phyloP scores from a whole-genome alignment of 2,329 filamentous ascomycete species.

The Penicillium sp. region DNA sequence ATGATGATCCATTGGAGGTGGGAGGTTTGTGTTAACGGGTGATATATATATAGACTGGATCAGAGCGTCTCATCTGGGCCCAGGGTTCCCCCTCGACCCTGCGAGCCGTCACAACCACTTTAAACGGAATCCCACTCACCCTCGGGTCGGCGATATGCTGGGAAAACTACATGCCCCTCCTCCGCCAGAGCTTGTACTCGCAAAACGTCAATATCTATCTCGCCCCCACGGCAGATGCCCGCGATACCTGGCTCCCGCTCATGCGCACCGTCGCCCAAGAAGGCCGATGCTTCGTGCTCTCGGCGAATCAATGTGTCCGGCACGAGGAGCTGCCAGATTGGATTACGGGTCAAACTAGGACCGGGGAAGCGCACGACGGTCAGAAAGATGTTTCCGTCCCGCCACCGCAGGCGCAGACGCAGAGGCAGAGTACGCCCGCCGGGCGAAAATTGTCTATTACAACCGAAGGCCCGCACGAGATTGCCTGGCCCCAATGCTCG shows the following conservation, averaged over 20 bases:
- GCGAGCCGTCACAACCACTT: slow-evolving; percentile 73
- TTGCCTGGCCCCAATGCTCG: slow-evolving; percentile 43
- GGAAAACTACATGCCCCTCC: slow-evolving; percentile 93
- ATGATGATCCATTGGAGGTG: not conserved
- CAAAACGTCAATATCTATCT: slow-evolving; percentile 92
- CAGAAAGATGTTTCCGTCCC: too few relatives aligned
- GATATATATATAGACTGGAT: slow-evolving; percentile 62
- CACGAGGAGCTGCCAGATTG: slow-evolving; percentile 58
- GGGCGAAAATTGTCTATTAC: slow-evolving; percentile 32
- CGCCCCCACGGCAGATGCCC: slow-evolving; percentile 81
- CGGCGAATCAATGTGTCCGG: slow-evolving; percentile 77
- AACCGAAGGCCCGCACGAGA: slow-evolving; percentile 51
- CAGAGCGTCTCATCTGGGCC: slow-evolving; percentile 83
- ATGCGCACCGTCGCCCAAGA: slow-evolving; percentile 81
- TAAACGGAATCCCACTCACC: slow-evolving; percentile 76
- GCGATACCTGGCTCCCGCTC: slow-evolving; percentile 77
- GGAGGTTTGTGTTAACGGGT: not conserved
- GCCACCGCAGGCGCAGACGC: not conserved
- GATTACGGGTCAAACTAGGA: slow-evolving; percentile 44
- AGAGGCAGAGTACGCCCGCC: not conserved
- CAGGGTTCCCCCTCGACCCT: slow-evolving; percentile 80
- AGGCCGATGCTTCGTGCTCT: slow-evolving; percentile 81
- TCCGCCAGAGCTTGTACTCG: slow-evolving; percentile 78
- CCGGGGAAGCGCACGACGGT: not conserved
- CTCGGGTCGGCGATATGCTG: slow-evolving; percentile 88